Conservation (phyloP, 805 yeast species). For the Myxozyma mucilagina region DNA sequence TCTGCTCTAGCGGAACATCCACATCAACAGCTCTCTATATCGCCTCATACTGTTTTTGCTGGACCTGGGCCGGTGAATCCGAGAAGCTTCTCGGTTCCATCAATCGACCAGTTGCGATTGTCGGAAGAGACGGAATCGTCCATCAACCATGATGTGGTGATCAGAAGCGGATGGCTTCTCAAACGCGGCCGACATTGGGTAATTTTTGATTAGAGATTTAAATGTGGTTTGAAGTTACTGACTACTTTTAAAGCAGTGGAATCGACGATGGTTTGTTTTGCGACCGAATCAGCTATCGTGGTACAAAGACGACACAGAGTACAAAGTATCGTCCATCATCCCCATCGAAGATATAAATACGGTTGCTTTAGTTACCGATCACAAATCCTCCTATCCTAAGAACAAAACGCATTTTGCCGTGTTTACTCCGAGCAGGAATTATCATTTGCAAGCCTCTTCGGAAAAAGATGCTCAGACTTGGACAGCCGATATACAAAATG, state of each 20-base stretch:
- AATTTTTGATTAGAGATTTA: neutral
- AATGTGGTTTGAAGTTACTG: neutral
- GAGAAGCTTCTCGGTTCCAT: conserved; percentile 3
- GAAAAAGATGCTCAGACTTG: conserved; percentile 37
- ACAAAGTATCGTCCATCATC: conserved; percentile 39
- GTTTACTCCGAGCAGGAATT: conserved; percentile 38
- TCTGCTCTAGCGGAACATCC: conserved; percentile 22
- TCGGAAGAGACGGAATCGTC: conserved; percentile 17
- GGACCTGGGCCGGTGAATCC: conserved; percentile 3
- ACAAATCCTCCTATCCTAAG: conserved; percentile 14
- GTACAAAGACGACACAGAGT: conserved; percentile 42
- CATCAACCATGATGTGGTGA: conserved; percentile 14
- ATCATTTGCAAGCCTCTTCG: conserved; percentile 38
- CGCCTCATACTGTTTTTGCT: conserved; percentile 23
- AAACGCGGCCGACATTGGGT: conserved; percentile 33
- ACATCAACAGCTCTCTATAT: conserved; percentile 4
- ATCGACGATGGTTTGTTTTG: conserved; percentile 42
- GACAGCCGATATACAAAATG: conserved; percentile 36
- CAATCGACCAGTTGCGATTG: neutral
- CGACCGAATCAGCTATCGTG: conserved; percentile 38
- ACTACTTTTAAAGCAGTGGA: conserved; percentile 35
- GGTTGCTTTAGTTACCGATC: conserved; percentile 37
- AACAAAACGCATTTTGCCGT: conserved; percentile 37
- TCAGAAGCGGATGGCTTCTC: conserved; percentile 38
- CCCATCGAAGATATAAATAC: conserved; percentile 39